Evolutionary conservation across 768 basidiomycete species (phyloP).

Genomic region (Galerina sulciceps): DNA sequence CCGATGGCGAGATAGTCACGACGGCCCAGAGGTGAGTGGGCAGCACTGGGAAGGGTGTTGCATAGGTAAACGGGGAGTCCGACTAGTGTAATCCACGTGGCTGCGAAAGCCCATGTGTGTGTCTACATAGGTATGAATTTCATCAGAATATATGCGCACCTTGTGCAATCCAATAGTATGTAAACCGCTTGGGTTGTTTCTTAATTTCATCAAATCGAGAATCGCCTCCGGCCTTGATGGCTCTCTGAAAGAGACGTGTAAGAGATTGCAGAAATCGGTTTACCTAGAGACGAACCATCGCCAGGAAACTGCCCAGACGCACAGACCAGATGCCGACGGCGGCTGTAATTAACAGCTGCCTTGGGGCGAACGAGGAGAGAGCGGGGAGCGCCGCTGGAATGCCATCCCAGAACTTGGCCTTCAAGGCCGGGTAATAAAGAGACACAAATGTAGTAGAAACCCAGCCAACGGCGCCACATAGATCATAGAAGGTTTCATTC

Average conservation of each 20-base stretch:
- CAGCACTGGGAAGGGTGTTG: conserved; percentile 54
- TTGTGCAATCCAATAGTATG: conserved; percentile 65
- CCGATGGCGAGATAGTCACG: conserved; percentile 60
- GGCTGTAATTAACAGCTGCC: conserved; percentile 63
- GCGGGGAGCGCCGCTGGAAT: conserved; percentile 41
- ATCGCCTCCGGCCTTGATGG: conserved; percentile 61
- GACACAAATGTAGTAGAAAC: conserved; percentile 62
- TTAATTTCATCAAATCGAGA: conserved; percentile 66
- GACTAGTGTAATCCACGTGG: conserved; percentile 69
- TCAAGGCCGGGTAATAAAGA: conserved; percentile 64
- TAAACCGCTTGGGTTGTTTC: conserved; percentile 44
- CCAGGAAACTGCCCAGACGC: conserved; percentile 66
- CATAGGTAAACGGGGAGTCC: conserved; percentile 72
- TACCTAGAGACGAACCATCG: conserved; percentile 39
- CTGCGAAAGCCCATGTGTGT: conserved; percentile 27
- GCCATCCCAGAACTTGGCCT: conserved; percentile 49
- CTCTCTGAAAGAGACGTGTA: conserved; percentile 25
- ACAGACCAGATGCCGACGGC: conserved; percentile 63
- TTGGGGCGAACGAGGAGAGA: conserved; percentile 54
- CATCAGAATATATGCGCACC: conserved; percentile 32
- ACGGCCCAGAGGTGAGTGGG: conserved; percentile 53
- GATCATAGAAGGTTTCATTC: conserved; percentile 69
- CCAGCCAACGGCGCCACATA: conserved; percentile 70
- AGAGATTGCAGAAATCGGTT: neutral
- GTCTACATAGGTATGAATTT: neutral